Evolutionary conservation across 768 basidiomycete genomes (phyloP), one percentile per base, ranked within the genome.

Genomic region (Termitomyces sp.): DNA sequence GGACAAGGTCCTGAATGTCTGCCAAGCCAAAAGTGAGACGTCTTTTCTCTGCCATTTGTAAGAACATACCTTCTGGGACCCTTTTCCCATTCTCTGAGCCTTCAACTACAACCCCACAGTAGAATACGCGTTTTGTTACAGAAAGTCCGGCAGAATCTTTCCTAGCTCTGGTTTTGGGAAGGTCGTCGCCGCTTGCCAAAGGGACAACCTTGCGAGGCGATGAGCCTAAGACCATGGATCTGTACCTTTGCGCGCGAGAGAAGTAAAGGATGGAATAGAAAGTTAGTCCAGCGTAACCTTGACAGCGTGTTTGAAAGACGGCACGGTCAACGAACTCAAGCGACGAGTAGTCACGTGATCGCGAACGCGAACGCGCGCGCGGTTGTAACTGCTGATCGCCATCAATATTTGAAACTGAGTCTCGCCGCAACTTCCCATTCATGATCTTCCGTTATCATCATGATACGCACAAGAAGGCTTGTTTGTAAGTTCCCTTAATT

Each of bases 61-160:
- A 28, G 8, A 69, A 64, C 67, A 38, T 53, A 85, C 89, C 88
- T 69, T 85, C 82, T 38, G 84, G 78, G 48, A 90, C 77, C 55
- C 82, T 77, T 61, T 75, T 80, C 6, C 87, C 88, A 60, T 81
- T 78, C 59, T 87, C 87, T 38, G 87, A 84, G 50, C 84, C 85
- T 71, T 97, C 93, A 30, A 96, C 86, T 14, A 96, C 90, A 19
- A 96, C 89, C 43, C 90, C 90, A 65, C 89, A 91, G 66, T 88
- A 88, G 69, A 95, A 96, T 24, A 87, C 89, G 66, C 93, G 87
- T 67, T 80, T 86, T 6, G 88, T 94, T 59, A 82, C 62, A 49
- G 72, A 68, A 32, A 73, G 64, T 32, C 71, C 64, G 17, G 70
- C 68, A 41, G 79, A 70, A 34, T 68, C 71, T 30, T 70, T 73